Evolutionary conservation across 768 basidiomycete genomes (phyloP), one percentile per base, ranked within the genome.

Genomic region (Sistotremastrum suecicum): DNA sequence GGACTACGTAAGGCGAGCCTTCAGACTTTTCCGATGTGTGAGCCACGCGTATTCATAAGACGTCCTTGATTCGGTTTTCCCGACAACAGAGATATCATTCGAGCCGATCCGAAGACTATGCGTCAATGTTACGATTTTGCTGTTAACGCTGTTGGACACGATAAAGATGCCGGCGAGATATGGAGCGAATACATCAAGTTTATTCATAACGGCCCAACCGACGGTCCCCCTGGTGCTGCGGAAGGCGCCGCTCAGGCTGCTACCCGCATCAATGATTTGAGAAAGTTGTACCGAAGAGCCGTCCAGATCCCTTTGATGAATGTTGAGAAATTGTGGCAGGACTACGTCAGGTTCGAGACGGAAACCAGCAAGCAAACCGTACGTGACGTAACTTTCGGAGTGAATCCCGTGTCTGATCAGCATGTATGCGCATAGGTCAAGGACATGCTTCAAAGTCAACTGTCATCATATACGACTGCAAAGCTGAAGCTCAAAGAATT

Each of bases 111-210:
- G 20, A 20, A 20, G 20, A 20, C 20, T 20, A 20, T 20, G 20
- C 76, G 78, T 37, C 82, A 86, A 54, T 86, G 91, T 8, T 98
- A 91, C 59, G 92, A 98, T 59, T 95, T 88, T 56, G 91, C 91
- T 0, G 69, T 98, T 44, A 79, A 76, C 53, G 76, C 90, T 51
- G 78, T 95, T 40, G 91, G 91, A 11, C 81, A 85, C 58, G 94
- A 98, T 63, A 83, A 87, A 54, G 87, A 92, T 50, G 83, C 86
- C 45, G 87, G 84, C 6, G 79, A 83, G 45, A 88, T 99, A 35
- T 98, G 94, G 92, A 73, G 68, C 47, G 92, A 98, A 55, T 98
- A 92, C 56, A 84, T 98, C 57, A 76, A 83, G 48, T 97, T 95
- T 59, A 62, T 99, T 43, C 20, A 20, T 2, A 20, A 20, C 20